Evolutionary conservation across 1,284 basidiomycete species (phyloP).

Genomic region (Marasmius fiardii): DNA sequence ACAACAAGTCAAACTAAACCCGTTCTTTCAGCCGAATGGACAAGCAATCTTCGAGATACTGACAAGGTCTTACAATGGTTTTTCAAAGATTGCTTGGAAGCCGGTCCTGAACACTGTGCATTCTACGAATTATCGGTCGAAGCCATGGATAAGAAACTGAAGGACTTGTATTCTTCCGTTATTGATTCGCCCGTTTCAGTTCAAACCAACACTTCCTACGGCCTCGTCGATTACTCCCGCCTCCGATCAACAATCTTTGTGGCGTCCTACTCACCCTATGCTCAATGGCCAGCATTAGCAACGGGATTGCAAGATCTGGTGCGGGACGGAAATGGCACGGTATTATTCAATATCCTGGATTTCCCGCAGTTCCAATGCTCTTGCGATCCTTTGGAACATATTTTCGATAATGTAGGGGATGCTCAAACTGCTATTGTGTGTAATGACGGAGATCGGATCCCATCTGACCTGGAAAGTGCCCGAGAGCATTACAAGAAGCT

Average conservation of each 20-base stretch:
- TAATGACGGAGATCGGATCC: constrained; percentile 16
- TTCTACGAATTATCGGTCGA: constrained; percentile 24
- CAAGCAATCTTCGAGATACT: constrained; percentile 22
- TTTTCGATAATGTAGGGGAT: constrained; percentile 9
- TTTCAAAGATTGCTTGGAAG: constrained; percentile 21
- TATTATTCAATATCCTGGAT: constrained; percentile 12
- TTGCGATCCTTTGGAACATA: constrained; percentile 5
- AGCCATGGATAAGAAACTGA: constrained; percentile 23
- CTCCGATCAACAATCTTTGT: constrained; percentile 11
- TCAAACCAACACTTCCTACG: constrained; percentile 7
- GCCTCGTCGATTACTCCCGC: constrained; percentile 15
- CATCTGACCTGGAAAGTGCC: constrained; percentile 4
- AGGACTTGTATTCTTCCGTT: constrained; percentile 11
- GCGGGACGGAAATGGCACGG: constrained; percentile 14
- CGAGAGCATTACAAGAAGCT: constrained; percentile 10
- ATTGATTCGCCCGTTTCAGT: constrained; percentile 14
- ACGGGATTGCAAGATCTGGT: constrained; percentile 14
- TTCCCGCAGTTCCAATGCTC: constrained; percentile 5
- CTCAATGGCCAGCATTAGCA: constrained; percentile 12
- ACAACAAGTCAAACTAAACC: constrained; percentile 8
- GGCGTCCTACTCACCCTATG: constrained; percentile 15
- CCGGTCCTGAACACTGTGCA: constrained; percentile 21
- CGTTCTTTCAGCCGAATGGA: constrained; percentile 19
- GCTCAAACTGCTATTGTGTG: constrained; percentile 11
- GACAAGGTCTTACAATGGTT: constrained; percentile 24